Evolutionary conservation across 257 asterid species (phyloP).

Genomic region (Solanum corneliomulleri): DNA sequence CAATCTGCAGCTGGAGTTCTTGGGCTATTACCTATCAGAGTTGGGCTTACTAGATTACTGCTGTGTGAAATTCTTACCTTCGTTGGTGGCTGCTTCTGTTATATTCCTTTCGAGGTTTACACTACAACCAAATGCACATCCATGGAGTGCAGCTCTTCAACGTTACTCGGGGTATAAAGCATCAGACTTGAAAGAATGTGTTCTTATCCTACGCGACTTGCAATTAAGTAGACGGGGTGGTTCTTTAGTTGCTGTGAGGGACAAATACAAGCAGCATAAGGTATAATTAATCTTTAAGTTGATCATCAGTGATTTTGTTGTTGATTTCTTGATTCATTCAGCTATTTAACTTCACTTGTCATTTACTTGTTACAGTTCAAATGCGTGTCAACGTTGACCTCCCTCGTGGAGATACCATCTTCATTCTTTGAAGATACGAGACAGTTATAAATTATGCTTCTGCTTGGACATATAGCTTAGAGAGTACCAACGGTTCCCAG

Average conservation of each 20-base stretch:
- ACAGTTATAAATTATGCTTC: background rate
- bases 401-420: slow-evolving; percentile 44
- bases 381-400: slow-evolving; percentile 35
- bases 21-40: slow-evolving; percentile 78
- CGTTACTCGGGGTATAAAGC: slow-evolving; percentile 49
- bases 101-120: slow-evolving; percentile 65
- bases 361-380: slow-evolving; percentile 49
- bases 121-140: slow-evolving; percentile 41
- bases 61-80: slow-evolving; percentile 71
- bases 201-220: slow-evolving; percentile 47
- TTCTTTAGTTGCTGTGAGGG: slow-evolving; percentile 52
- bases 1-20: slow-evolving; percentile 52
- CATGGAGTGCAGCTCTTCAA: slow-evolving; percentile 53
- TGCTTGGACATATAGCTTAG: background rate
- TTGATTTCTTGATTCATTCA: background rate
- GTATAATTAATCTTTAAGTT: slow-evolving; percentile 5
- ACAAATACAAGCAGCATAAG: slow-evolving; percentile 70
- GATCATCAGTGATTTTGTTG: background rate
- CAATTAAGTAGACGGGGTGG: slow-evolving; percentile 48
- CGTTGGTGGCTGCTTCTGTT: slow-evolving; percentile 73
- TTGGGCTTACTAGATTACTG: slow-evolving; percentile 62
- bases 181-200: slow-evolving; percentile 59
- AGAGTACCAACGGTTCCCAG: background rate
- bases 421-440: slow-evolving; percentile 21
- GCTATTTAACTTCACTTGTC: background rate